Base-by-base conservation (phyloP, 768 basidiomycete species). In the Rhodotorula paludigena region DNA sequence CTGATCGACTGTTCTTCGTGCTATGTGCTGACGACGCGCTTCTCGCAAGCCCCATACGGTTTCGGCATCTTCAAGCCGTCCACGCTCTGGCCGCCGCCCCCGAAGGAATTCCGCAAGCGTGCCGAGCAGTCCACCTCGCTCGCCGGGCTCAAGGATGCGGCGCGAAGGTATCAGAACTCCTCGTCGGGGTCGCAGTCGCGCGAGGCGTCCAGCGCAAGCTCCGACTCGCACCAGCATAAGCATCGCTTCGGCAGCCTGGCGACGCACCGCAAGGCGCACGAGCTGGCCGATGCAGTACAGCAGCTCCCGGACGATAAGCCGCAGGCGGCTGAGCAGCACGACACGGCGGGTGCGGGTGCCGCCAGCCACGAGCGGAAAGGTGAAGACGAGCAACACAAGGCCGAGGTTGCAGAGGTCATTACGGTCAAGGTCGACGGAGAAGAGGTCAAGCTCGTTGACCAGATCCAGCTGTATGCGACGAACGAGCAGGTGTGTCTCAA, bases 381-480 rank as follows among this genome's bases (percentile, higher is more conserved):
- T 10, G 53, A n/a, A 21, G 23, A 36, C 11, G 58, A 38, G 41
- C 56, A 68, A 60, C 21, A 33, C 41, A 72, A 62, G 52, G 66
- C 59, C 18, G 71, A 72, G 52, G 52, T 68, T 15, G 66, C 51
- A 0, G 51, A 54, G 38, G 66, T 64, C 8, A 61, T 72, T 57
- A 58, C 59, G 56, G 66, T 80, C 39, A 68, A 74, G 36, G 74
- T 79, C 21, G 78, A 80, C 49, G 79, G 76, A 16, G 70, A 79
- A 63, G 69, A 76, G 30, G 77, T 81, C 18, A 74, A 65, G 53
- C 64, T 76, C 58, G 44, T 77, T 77, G 66, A 77, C 76, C 69
- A 81, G 78, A 80, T 97, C 15, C 94, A 98, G 63, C 79, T 96
- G 57, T 96, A 96, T 74, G 82, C 89, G 23, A 86, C 85, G 61